phyloP scores from a whole-genome alignment of 1,139 yeast species.

The Kurtzmaniella natalensis region DNA sequence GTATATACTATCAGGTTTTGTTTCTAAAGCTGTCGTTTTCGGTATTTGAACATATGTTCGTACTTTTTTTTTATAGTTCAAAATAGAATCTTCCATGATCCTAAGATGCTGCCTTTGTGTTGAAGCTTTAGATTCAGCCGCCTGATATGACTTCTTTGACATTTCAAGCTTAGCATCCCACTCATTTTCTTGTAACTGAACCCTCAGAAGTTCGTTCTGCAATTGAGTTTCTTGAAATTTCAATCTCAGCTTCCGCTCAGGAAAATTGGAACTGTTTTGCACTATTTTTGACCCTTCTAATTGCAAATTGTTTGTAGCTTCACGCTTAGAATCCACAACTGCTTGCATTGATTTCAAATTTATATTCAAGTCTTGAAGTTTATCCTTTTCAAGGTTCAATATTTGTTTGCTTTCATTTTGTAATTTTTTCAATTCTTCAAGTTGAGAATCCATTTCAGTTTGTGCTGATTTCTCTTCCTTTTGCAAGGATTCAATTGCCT shows the following conservation, averaged over 20 bases:
- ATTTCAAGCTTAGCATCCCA: conserved; percentile 11
- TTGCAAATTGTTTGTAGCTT: too few species aligned
- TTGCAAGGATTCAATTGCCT: conserved; percentile 12
- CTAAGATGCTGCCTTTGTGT: conserved; percentile 28
- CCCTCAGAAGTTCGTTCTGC: conserved; percentile 1
- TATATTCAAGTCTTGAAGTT: too few species aligned
- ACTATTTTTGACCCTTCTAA: too few species aligned
- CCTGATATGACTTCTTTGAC: conserved; percentile 9
- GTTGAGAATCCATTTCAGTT: too few species aligned
- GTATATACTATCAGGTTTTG: too few species aligned
- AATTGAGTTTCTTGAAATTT: background rate
- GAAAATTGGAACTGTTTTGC: background rate
- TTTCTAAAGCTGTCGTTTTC: conserved; percentile 1
- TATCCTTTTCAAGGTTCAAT: too few species aligned
- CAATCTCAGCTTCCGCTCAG: background rate
- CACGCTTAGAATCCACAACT: too few species aligned
- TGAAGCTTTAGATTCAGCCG: conserved; percentile 14
- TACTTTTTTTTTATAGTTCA: conserved; percentile 38
- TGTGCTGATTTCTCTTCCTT: conserved; percentile 13
- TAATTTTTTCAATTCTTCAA: too few species aligned
- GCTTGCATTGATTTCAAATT: too few species aligned
- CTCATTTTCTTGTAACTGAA: conserved; percentile 6
- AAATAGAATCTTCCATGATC: conserved; percentile 49
- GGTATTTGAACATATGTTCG: conserved; percentile 22
- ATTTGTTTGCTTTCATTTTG: too few species aligned